Evolutionary conservation across 2,329 filamentous ascomycete genomes (phyloP).

Genomic region (Volutella citrinella): DNA sequence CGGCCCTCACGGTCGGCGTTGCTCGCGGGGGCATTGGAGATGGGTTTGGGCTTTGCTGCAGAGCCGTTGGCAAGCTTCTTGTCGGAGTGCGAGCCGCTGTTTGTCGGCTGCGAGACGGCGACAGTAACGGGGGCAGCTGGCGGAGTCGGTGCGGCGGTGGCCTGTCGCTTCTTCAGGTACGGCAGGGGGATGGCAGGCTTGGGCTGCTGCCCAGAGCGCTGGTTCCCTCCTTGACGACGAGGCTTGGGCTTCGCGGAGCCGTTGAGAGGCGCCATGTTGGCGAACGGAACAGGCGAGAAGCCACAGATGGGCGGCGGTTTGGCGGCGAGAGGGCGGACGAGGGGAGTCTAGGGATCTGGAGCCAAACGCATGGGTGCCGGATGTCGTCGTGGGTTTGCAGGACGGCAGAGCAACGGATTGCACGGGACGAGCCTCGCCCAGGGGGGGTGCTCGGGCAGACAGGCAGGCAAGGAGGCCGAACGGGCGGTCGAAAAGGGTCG

Average conservation of each 20-base stretch:
- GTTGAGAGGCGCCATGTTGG: constrained; percentile 33
- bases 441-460: too few species aligned
- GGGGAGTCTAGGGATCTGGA: constrained; percentile 28
- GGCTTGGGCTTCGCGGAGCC: constrained; percentile 30
- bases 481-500: too few species aligned
- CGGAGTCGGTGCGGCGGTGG: constrained; percentile 28
- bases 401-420: too few species aligned
- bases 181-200: constrained; percentile 38
- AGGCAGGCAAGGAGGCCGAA: too few species aligned
- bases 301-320: constrained; percentile 15
- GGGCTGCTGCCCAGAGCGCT: constrained; percentile 30
- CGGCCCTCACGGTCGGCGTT: constrained; percentile 11
- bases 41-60: too few species aligned
- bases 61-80: constrained; percentile 20
- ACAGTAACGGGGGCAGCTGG: constrained; percentile 14
- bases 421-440: too few species aligned
- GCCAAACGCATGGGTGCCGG: constrained; percentile 32
- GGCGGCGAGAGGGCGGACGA: constrained; percentile 20
- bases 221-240: constrained; percentile 28
- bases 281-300: constrained; percentile 7
- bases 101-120: constrained; percentile 8
- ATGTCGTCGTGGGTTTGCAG: too few species aligned
- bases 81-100: constrained; percentile 11
- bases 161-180: constrained; percentile 36
- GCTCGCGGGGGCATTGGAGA: constrained; percentile 12